phyloP scores from a whole-genome alignment of 257 asterid species.

The Nicotiana obtusifolia region DNA sequence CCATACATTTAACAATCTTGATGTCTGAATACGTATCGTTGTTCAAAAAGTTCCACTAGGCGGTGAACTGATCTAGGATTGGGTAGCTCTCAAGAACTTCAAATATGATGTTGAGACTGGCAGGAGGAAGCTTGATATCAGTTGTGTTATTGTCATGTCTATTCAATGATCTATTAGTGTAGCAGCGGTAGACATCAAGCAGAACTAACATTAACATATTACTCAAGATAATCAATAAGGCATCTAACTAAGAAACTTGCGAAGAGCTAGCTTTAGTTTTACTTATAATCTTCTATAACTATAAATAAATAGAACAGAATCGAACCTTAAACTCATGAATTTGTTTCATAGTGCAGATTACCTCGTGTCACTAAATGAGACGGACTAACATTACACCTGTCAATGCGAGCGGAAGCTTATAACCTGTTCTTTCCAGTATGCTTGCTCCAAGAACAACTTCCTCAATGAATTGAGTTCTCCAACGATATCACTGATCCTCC shows the following conservation, averaged over 20 bases:
- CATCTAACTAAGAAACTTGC: not conserved
- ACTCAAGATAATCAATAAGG: not conserved
- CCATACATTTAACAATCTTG: no score
- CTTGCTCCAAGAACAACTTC: slow-evolving; percentile 3
- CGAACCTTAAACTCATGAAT: not conserved
- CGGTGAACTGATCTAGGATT: not conserved
- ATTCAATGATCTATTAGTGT: not conserved
- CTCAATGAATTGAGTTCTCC: slow-evolving; percentile 3
- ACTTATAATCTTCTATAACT: not conserved
- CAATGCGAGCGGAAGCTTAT: not conserved
- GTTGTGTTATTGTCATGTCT: not conserved
- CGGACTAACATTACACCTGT: not conserved
- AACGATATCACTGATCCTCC: not conserved
- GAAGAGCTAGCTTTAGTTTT: not conserved
- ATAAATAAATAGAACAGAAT: not conserved
- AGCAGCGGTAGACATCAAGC: not conserved
- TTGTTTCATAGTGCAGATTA: not conserved
- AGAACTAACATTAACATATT: no score
- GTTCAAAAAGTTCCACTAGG: not conserved
- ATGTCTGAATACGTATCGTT: not conserved
- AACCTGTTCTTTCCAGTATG: not conserved
- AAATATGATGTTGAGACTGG: not conserved
- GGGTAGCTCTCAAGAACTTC: not conserved
- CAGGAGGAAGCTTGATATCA: not conserved
- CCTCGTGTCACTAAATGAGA: not conserved